Evolutionary conservation across 2,329 filamentous ascomycete genomes (phyloP).

Genomic region (Botrytis cinerea): DNA sequence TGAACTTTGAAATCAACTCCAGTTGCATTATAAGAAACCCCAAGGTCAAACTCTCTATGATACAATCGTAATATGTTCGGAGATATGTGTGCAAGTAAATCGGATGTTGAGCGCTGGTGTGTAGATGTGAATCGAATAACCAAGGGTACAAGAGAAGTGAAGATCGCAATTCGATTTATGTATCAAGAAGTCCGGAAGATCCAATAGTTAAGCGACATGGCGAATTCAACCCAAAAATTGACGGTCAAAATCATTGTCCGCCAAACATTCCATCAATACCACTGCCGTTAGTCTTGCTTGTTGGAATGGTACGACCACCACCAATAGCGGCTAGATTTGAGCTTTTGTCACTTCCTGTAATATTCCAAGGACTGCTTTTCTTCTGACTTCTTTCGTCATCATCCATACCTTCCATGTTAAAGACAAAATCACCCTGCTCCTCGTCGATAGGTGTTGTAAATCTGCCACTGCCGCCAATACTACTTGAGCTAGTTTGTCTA

Average conservation of each 20-base stretch:
- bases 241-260: constrained; percentile 13
- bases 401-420: constrained; percentile 69
- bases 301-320: constrained; percentile 26
- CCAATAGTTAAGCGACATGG: neutral
- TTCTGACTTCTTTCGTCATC: constrained; percentile 54
- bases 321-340: constrained; percentile 34
- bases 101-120: neutral
- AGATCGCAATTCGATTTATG: constrained; percentile 6
- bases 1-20: constrained; percentile 13
- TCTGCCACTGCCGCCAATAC: constrained; percentile 51
- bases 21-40: constrained; percentile 12
- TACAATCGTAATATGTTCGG: constrained; percentile 23
- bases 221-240: neutral
- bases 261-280: constrained; percentile 33
- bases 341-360: constrained; percentile 32
- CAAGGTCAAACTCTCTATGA: constrained; percentile 22
- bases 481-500: constrained; percentile 61
- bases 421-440: constrained; percentile 64
- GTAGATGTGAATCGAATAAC: constrained; percentile 7
- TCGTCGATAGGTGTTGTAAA: constrained; percentile 67
- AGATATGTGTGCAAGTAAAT: constrained; percentile 17
- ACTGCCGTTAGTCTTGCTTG: constrained; percentile 13
- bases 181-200: constrained; percentile 6
- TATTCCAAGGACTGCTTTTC: constrained; percentile 40
- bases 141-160: constrained; percentile 17